These are phyloP conservation scores for Solanum hybrid DNA, from an alignment of 305 asterid genomes.

Conservation along the genomic window DNA sequence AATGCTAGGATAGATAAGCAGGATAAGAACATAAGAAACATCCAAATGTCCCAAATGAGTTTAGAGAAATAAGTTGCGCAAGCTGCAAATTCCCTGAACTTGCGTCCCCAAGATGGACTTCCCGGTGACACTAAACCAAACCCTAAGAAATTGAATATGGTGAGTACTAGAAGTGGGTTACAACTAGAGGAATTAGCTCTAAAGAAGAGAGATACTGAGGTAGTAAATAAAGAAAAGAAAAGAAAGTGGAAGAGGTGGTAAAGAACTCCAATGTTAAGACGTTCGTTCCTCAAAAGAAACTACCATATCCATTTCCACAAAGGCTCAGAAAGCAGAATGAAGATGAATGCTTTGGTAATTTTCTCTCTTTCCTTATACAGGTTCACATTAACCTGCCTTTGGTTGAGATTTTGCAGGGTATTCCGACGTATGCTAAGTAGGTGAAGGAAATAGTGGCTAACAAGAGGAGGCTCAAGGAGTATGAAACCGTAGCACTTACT, in stretches of 20 bases:
- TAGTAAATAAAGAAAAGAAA: neutral
- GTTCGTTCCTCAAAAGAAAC: neutral
- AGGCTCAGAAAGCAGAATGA: neutral
- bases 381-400: neutral
- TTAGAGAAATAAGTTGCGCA: too few relatives aligned
- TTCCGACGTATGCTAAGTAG: neutral
- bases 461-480: neutral
- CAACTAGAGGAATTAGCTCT: neutral
- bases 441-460: neutral
- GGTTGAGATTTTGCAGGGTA: neutral
- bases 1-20: neutral
- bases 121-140: neutral
- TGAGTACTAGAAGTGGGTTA: neutral
- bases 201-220: neutral
- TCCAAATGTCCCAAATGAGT: neutral
- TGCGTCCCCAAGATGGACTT: neutral
- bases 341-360: neutral
- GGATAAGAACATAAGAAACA: neutral
- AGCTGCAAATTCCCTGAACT: neutral
- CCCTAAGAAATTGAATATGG: neutral
- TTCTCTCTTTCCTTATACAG: too few relatives aligned
- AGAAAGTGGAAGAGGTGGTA: neutral
- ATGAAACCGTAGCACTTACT: neutral
- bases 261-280: neutral
- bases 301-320: neutral